A percentile compares a stretch with the other conserved stretches of the same genome.
Evolutionary conservation across 306 rosid genomes (phyloP).

Genomic region (Lotus japonicus): DNA sequence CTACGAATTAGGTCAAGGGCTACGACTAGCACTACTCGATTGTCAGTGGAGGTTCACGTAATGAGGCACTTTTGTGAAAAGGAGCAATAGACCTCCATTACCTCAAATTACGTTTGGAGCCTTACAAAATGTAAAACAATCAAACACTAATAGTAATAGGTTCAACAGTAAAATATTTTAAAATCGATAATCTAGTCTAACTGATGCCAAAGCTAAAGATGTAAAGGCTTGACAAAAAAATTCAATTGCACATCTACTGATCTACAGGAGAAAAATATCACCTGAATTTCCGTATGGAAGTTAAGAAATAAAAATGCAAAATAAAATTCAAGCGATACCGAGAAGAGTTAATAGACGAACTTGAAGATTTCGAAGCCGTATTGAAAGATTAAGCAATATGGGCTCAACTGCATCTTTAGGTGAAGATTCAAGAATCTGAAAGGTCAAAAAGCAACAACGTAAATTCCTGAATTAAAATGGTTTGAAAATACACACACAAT

Average conservation of each 20-base stretch:
- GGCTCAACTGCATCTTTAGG: constrained; percentile 87
- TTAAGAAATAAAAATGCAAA: neutral
- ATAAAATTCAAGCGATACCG: neutral
- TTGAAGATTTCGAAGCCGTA: constrained; percentile 87
- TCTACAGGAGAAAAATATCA: neutral
- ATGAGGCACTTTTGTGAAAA: too few species aligned
- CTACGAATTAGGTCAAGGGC: too few species aligned
- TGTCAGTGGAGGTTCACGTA: too few species aligned
- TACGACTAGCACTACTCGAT: too few species aligned
- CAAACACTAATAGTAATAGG: neutral
- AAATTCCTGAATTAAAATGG: constrained; percentile 23
- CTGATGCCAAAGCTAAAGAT: neutral
- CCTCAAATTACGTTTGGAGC: too few species aligned
- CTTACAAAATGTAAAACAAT: too few species aligned
- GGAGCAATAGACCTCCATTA: too few species aligned
- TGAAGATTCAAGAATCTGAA: constrained; percentile 75
- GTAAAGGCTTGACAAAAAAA: neutral
- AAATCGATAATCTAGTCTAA: neutral
- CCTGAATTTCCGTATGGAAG: neutral
- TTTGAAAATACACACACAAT: neutral
- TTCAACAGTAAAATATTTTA: neutral
- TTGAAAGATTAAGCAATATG: constrained; percentile 69
- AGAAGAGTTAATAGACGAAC: constrained; percentile 33
- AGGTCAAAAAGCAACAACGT: constrained; percentile 20
- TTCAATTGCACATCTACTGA: neutral